Evolutionary conservation across 108 stramenopile genomes (phyloP).

Genomic region (Mediolabrus comicus): DNA sequence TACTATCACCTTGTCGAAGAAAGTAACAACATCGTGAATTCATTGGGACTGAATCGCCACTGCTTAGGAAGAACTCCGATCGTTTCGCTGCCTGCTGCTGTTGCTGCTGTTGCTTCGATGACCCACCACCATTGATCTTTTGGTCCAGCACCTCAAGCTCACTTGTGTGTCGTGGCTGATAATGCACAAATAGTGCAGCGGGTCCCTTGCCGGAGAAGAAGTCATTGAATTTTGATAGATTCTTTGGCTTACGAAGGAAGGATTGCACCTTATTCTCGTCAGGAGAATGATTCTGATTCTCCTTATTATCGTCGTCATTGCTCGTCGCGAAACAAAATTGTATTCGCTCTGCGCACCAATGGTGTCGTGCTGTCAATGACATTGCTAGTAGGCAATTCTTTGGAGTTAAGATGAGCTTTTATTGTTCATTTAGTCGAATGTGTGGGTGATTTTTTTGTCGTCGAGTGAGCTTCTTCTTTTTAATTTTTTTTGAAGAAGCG

Average conservation of each 20-base stretch:
- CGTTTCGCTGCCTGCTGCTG: constrained; percentile 15
- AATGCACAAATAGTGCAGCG: constrained; percentile 65
- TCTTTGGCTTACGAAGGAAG: constrained; percentile 54
- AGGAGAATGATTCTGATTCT: constrained; percentile 37
- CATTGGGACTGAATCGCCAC: constrained; percentile 50
- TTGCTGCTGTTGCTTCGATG: not conserved
- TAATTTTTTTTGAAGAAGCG: too few species aligned
- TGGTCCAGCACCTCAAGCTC: constrained; percentile 19
- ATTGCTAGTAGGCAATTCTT: too few species aligned
- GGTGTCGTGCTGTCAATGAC: constrained; percentile 64
- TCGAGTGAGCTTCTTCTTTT: too few species aligned
- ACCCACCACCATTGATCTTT: not conserved
- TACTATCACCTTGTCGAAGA: constrained; percentile 24
- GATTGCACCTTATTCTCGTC: constrained; percentile 58
- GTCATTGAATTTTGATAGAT: constrained; percentile 47
- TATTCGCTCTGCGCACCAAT: constrained; percentile 68
- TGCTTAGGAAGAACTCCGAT: constrained; percentile 59
- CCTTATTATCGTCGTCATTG: constrained; percentile 31
- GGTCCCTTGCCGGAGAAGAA: constrained; percentile 67
- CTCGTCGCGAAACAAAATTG: constrained; percentile 59
- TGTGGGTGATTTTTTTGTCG: too few species aligned
- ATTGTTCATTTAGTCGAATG: too few species aligned
- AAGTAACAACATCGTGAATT: constrained; percentile 59
- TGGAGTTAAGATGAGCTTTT: too few species aligned
- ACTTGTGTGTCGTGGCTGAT: constrained; percentile 42